Percentiles rank a stretch among this genome's conserved stretches.
phyloP scores from a whole-genome alignment of 441 rosid genomes.

The Bruguiera hainesii region DNA sequence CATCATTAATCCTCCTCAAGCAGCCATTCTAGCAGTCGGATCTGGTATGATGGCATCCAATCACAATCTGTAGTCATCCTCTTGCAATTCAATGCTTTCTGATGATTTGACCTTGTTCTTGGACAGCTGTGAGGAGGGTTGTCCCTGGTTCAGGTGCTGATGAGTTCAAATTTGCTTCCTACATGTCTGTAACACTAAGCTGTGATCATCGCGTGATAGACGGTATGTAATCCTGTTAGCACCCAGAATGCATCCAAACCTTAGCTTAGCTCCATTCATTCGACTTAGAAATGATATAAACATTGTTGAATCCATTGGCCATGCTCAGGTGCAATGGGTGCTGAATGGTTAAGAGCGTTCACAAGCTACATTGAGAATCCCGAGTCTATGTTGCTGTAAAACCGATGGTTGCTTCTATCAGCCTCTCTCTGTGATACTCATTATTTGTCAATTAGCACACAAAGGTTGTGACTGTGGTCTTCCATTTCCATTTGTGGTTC shows the following conservation, averaged over 20 bases:
- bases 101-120: slow-evolving; percentile 8
- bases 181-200: slow-evolving; percentile 81
- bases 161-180: slow-evolving; percentile 68
- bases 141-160: slow-evolving; percentile 65
- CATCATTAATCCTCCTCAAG: slow-evolving; percentile 91
- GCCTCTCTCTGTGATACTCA: not conserved
- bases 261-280: not conserved
- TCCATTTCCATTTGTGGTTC: not conserved
- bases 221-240: slow-evolving; percentile 37
- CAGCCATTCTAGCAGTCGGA: slow-evolving; percentile 93
- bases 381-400: slow-evolving; percentile 84
- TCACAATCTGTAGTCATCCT: not conserved
- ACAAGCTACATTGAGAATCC: slow-evolving; percentile 91
- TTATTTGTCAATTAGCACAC: slow-evolving; percentile 4
- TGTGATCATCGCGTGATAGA: slow-evolving; percentile 95
- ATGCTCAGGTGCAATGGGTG: slow-evolving; percentile 76
- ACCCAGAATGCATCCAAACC: not conserved
- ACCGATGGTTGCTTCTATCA: not conserved
- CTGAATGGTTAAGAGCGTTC: slow-evolving; percentile 95
- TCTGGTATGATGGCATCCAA: slow-evolving; percentile 48
- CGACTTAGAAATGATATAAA: not conserved
- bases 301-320: slow-evolving; percentile 13
- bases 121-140: slow-evolving; percentile 86
- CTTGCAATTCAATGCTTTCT: not conserved
- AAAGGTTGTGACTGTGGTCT: not conserved